Base-by-base conservation (phyloP, 164 flowering plant genomes). In the grape (Vitis vinifera) region DNA sequence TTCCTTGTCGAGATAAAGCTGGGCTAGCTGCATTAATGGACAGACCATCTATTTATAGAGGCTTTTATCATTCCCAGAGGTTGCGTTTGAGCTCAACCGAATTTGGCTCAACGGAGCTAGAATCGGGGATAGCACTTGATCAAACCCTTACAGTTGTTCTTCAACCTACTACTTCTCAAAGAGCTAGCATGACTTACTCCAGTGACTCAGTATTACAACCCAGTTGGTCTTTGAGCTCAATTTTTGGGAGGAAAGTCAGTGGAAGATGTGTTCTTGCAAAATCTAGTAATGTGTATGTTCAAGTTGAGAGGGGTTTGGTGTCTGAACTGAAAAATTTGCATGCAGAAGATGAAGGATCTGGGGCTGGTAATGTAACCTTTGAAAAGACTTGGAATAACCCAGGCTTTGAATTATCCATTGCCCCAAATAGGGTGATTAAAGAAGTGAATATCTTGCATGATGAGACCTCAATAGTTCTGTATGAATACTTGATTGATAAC, bases 1-100 rank as follows among this genome's bases (percentile, higher is more conserved):
- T 95, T 73, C 99, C 99, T 56, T 95, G 99, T 80, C 88, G 98
- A 65, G 99, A 95, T 73, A 95, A 93, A 83, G 91, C 89, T 70
- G 99, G 99, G 71, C 85, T 95, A 73, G 79, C 98, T 56, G 76
- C 85, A n/a, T 77, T 95, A 66, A 78, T 95, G 88, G 92, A 95
- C 67, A 80, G 99, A 53, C 93, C 97, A 17, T 89, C 99, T 8
- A 90, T 95, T 55, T 93, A 95, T 73, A 85, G 81, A 76, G 94
- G 98, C 19, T 95, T 79, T 75, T 95, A 91, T 84, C 98, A 95
- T 75, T 95, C 99, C 68, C 98, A 95, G 73, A 69, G 89, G 55
- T 75, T 95, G 78, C 91, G 79, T 74, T 76, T 95, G 80, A 74
- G 63, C 23, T 84, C 94, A 69, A 68, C 70, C 62, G 87, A 83